phyloP scores from a whole-genome alignment of 306 rosid genomes.

The Erythrophleum fordii region DNA sequence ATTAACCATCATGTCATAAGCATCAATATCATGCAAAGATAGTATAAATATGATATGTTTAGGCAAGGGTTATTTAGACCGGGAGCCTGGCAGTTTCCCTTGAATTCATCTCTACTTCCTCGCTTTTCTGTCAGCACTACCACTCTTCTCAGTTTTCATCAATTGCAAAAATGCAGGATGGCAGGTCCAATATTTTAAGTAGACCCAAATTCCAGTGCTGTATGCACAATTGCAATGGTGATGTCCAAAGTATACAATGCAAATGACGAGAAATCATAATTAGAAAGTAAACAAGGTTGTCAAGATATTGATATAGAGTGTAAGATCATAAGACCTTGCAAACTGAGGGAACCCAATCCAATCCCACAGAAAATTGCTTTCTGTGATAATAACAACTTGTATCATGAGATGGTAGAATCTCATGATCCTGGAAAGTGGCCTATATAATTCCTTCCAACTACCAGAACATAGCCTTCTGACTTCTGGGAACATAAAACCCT shows the following conservation, averaged over 20 bases:
- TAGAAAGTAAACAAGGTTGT: neutral
- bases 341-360: too few relatives aligned
- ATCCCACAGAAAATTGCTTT: neutral
- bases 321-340: neutral
- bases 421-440: too few relatives aligned
- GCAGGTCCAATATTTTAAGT: neutral
- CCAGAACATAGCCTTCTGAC: too few relatives aligned
- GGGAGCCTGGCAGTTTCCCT: neutral
- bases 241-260: neutral
- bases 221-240: too few relatives aligned
- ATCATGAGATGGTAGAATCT: neutral
- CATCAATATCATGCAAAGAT: slow-evolving; percentile 6
- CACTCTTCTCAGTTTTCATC: neutral
- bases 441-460: too few relatives aligned
- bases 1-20: slow-evolving; percentile 19
- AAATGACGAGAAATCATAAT: neutral
- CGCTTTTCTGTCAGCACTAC: neutral
- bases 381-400: neutral
- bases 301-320: neutral
- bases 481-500: too few relatives aligned
- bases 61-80: neutral
- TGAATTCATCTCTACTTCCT: neutral
- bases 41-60: neutral
- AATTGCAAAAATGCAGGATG: neutral
- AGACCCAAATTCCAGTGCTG: neutral